Base-by-base conservation (phyloP, 495 filamentous ascomycete genomes). In the Chlorociboria aeruginascens region DNA sequence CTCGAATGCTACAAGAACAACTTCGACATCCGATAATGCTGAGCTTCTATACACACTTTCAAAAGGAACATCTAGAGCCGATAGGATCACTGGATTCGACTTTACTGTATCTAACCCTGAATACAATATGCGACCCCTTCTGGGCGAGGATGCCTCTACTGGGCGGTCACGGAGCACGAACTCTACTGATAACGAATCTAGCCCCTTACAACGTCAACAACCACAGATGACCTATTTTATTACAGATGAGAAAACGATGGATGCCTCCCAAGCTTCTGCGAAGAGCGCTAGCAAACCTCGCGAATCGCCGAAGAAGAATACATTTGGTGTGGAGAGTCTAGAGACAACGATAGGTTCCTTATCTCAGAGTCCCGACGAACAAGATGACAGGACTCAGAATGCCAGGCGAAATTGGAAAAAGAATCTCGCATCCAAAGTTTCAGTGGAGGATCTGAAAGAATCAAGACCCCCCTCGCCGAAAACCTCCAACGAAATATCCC, bases 301-400 rank as follows among this genome's bases (percentile, higher is more conserved):
- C 54, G 37, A 55, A 20, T 7, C 53, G 25, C 25, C 43, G 3
- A 61, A 58, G 44, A 31, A 71, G 46, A 77, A 67, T 53, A 71
- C 67, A 45, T 83, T 74, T 54, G 81, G 82, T 6, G 77, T 86
- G 7, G 71, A 79, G 54, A 84, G 79, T 50, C 62, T 85, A 11
- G 70, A 73, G 41, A 78, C 77, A 20, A 74, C 73, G 9, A 64
- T 77, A 28, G 48, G 51, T 52, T 55, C 54, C 40, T 43, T 57
- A 35, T 43, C 33, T 43, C 64, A 65, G 25, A 63, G 63, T n/a
- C 55, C 64, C 33, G 60, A 64, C 25, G 60, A 63, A 42, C 49
- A 53, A 7, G 59, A 72, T 32, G 61, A 61, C 34, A 53, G 48
- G 29, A 43, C 52, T 1, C 29, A 55, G 45, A 30, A 59, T 59